Evolutionary conservation across 164 flowering plant species (phyloP).

Genomic region (Vitis vinifera): DNA sequence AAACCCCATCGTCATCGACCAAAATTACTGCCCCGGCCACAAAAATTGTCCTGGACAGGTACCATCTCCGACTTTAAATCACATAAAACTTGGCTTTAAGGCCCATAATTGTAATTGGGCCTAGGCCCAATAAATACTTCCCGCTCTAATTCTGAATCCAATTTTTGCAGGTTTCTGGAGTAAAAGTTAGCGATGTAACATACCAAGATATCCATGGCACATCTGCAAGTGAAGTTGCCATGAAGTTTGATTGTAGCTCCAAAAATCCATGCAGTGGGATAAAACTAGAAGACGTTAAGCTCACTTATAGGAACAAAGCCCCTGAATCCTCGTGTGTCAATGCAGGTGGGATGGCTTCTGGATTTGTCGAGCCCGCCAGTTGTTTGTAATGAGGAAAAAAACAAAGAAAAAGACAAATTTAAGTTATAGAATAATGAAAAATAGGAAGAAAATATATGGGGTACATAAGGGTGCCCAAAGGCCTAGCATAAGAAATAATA

Average conservation of each 20-base stretch:
- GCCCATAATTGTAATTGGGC: background rate
- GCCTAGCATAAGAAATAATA: no score
- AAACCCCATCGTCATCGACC: constrained; percentile 73
- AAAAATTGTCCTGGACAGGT: constrained; percentile 57
- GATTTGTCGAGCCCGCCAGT: constrained; percentile 29
- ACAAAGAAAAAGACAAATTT: background rate
- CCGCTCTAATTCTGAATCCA: no score
- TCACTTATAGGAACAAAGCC: constrained; percentile 26
- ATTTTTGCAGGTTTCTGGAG: constrained; percentile 30
- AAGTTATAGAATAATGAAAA: no score
- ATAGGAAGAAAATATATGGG: no score
- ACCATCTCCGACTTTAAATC: background rate
- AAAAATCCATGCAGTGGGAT: constrained; percentile 43
- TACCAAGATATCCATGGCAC: constrained; percentile 47
- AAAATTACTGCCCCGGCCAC: constrained; percentile 64
- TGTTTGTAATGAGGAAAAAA: constrained; percentile 25
- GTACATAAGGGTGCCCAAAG: no score
- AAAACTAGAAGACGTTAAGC: constrained; percentile 33
- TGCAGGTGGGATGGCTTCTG: constrained; percentile 31
- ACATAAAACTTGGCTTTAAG: no score
- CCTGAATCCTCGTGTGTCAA: constrained; percentile 31
- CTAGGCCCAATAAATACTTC: no score
- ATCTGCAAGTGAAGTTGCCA: constrained; percentile 45
- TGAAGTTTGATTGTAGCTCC: constrained; percentile 51
- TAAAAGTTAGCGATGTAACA: constrained; percentile 38